Conservation (phyloP, 768 basidiomycete species). For the Auriscalpium vulgare region DNA sequence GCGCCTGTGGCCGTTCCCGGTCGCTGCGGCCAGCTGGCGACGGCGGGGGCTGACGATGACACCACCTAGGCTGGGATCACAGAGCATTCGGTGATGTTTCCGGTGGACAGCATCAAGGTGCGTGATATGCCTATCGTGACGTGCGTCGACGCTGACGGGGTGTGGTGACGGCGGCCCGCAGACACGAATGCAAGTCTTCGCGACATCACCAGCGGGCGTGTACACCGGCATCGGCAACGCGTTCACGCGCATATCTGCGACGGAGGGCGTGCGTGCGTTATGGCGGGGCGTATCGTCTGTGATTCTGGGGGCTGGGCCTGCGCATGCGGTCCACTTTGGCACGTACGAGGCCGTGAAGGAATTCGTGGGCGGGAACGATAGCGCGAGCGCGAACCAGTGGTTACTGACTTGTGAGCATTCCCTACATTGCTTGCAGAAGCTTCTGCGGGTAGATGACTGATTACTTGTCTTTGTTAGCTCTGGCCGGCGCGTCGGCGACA, state of each 20-base stretch:
- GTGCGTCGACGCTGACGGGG: not conserved
- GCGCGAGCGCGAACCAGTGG: conserved; percentile 64
- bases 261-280: conserved; percentile 83
- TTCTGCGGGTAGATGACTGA: not conserved
- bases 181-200: conserved; percentile 99
- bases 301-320: conserved; percentile 93
- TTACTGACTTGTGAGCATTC: conserved; percentile 65
- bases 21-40: not conserved
- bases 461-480: conserved; percentile 39
- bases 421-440: not conserved
- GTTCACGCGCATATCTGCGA: conserved; percentile 85
- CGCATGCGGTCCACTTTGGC: conserved; percentile 97
- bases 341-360: conserved; percentile 94
- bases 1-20: not conserved
- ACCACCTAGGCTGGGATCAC: conserved; percentile 84
- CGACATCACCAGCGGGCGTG: conserved; percentile 74
- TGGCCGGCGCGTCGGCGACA: conserved; percentile 92
- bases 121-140: conserved; percentile 18
- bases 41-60: not conserved
- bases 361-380: conserved; percentile 76
- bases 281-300: conserved; percentile 98
- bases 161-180: conserved; percentile 23
- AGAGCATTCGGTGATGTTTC: conserved; percentile 98
- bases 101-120: conserved; percentile 97
- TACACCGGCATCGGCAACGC: conserved; percentile 90